Evolutionary conservation across 169 alveolate genomes (phyloP), one percentile per base, ranked within the genome.

Genomic region (Cryptosporidium felis): DNA sequence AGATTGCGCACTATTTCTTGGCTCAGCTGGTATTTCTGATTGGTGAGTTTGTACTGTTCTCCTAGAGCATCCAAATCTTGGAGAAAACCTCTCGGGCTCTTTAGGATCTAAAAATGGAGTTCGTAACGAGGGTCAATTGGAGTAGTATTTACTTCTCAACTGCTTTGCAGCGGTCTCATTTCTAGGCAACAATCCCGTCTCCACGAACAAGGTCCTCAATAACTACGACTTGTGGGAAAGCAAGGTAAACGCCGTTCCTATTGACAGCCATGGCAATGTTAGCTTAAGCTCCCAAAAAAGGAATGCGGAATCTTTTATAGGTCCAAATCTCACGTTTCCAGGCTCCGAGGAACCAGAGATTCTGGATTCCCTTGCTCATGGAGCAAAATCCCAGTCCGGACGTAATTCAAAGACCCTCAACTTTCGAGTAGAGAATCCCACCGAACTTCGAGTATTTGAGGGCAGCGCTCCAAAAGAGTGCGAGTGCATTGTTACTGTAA

Each of bases 201-300:
- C 16, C 9, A 47, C 46, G n/a, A 65, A 65, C 1, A 65, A 65
- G n/a, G 81, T 65, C 5, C n/a, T 65, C n/a, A 65, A 65, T 30
- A 46, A 46, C 42, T 65, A 65, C 30, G 81, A 49, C 30, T 28
- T 18, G 23, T 65, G 81, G 81, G 81, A 65, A 65, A 44, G 38
- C 3, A 5, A 44, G 10, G 36, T 47, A 9, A 46, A 16, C 9
- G 28, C 40, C n/a, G n/a, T 65, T 44, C 38, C 61, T 5, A 65
- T 65, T 32, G 47, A 65, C 32, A 36, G 62, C n/a, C 81, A 65
- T 9, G 47, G 32, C 9, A 65, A 65, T 46, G 49, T 65, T 23
- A 65, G 32, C 32, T 16, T 62, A 9, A 21, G 21, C 8, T 9
- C 32, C 0, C n/a, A n/a, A n/a, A 45, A 23, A 14, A 65, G 36